phyloP scores from a whole-genome alignment of 169 alveolate species.

The Hepatocystis sp. region DNA sequence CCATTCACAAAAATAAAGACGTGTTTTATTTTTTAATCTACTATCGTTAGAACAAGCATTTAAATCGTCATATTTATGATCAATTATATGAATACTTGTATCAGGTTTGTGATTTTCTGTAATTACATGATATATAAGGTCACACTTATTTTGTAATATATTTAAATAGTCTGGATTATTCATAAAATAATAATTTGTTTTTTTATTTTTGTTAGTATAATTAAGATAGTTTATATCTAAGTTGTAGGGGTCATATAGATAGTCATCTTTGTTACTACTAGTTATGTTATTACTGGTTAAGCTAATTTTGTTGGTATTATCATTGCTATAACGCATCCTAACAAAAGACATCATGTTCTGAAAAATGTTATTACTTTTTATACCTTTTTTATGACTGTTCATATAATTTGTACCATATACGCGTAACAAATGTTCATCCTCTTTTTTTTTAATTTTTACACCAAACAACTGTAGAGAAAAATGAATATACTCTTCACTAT shows the following conservation, averaged over 20 bases:
- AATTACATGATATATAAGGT: constrained; percentile 11
- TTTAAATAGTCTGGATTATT: constrained; percentile 19
- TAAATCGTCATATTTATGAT: constrained; percentile 63
- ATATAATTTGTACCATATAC: constrained; percentile 25
- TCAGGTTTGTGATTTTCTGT: background rate
- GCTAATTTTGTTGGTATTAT: too few relatives aligned
- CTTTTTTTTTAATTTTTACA: background rate
- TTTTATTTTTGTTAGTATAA: constrained; percentile 17
- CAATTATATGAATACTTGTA: constrained; percentile 9
- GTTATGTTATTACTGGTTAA: too few relatives aligned
- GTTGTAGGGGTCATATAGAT: constrained; percentile 30
- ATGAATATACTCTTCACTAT: constrained; percentile 7
- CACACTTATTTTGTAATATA: constrained; percentile 31
- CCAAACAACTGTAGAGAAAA: constrained; percentile 38
- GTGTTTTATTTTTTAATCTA: constrained; percentile 26
- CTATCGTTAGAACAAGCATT: constrained; percentile 21
- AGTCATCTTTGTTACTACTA: constrained; percentile 11
- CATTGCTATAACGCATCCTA: too few relatives aligned
- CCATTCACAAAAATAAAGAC: constrained; percentile 85
- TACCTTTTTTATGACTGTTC: background rate
- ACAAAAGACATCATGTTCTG: too few relatives aligned
- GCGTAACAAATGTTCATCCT: constrained; percentile 14
- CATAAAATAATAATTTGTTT: constrained; percentile 15
- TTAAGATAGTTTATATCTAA: constrained; percentile 27
- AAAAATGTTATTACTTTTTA: too few relatives aligned